These are phyloP conservation scores for Mortierella sp. DNA, from an alignment of 371 early-diverging fungal species.

Conservation along the genomic window DNA sequence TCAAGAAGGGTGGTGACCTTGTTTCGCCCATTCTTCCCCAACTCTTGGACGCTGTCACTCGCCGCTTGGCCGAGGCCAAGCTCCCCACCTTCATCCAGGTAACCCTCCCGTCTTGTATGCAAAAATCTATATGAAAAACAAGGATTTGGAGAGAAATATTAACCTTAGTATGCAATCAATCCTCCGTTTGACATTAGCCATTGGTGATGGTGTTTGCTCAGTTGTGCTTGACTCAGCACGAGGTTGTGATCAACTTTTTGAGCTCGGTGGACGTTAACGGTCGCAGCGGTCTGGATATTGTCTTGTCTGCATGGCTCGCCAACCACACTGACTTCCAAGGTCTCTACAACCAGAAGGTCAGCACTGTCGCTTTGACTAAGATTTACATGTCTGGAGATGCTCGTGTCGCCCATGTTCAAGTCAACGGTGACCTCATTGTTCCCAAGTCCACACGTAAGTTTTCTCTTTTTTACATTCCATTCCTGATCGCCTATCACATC, in stretches of 20 bases:
- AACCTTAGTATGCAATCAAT: background rate
- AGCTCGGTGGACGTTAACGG: conserved; percentile 65
- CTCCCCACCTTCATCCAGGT: conserved; percentile 85
- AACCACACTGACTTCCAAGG: conserved; percentile 83
- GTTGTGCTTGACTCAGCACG: conserved; percentile 78
- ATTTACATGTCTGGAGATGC: conserved; percentile 78
- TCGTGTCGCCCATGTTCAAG: conserved; percentile 74
- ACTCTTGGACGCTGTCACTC: conserved; percentile 82
- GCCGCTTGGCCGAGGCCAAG: conserved; percentile 77
- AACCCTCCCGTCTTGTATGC: background rate
- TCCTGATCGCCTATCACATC: no score
- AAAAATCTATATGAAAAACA: background rate
- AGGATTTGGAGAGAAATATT: background rate
- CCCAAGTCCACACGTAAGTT: conserved; percentile 70
- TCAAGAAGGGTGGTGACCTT: conserved; percentile 82
- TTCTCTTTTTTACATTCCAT: background rate
- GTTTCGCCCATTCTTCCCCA: conserved; percentile 81
- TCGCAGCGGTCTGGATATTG: conserved; percentile 74
- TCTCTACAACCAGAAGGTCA: conserved; percentile 81
- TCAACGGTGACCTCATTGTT: conserved; percentile 87
- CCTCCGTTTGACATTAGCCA: conserved; percentile 61
- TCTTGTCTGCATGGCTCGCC: conserved; percentile 84
- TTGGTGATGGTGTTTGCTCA: conserved; percentile 92
- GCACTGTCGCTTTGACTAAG: conserved; percentile 84
- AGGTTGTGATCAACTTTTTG: conserved; percentile 79